These are phyloP conservation scores for Alternaria sp. DNA, from an alignment of 2,329 filamentous ascomycete species.

Conservation along the genomic window DNA sequence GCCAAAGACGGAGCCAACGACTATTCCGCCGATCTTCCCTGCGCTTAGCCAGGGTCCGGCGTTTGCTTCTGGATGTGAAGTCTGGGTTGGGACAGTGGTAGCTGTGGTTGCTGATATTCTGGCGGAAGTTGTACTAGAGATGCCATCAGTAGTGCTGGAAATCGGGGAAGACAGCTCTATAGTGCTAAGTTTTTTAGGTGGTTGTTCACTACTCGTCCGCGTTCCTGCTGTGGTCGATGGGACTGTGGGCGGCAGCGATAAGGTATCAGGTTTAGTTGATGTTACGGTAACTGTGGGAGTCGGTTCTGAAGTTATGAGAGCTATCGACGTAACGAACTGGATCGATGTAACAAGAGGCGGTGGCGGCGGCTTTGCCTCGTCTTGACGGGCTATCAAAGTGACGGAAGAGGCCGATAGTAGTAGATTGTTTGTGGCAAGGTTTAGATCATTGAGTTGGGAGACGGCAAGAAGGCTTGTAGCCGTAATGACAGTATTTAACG, in stretches of 20 bases:
- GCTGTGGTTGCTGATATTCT: not conserved
- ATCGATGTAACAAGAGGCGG: not conserved
- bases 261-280: not conserved
- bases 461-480: not conserved
- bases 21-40: constrained; percentile 3
- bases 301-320: not conserved
- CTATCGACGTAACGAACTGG: not conserved
- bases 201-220: not conserved
- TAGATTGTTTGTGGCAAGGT: not conserved
- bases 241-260: not conserved
- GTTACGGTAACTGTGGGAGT: not conserved
- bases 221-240: not conserved
- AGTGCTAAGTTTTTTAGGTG: not conserved
- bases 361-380: not conserved
- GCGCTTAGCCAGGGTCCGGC: constrained; percentile 1
- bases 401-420: not conserved
- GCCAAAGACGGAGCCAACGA: constrained; percentile 9
- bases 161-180: not conserved
- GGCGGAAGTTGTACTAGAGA: not conserved
- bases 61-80: not conserved
- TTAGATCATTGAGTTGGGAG: not conserved
- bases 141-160: not conserved
- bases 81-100: not conserved
- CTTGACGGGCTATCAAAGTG: not conserved
- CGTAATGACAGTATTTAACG: not conserved